These are phyloP conservation scores for Phytophthora hibernalis DNA, from an alignment of 352 stramenopile genomes.

Conservation along the genomic window DNA sequence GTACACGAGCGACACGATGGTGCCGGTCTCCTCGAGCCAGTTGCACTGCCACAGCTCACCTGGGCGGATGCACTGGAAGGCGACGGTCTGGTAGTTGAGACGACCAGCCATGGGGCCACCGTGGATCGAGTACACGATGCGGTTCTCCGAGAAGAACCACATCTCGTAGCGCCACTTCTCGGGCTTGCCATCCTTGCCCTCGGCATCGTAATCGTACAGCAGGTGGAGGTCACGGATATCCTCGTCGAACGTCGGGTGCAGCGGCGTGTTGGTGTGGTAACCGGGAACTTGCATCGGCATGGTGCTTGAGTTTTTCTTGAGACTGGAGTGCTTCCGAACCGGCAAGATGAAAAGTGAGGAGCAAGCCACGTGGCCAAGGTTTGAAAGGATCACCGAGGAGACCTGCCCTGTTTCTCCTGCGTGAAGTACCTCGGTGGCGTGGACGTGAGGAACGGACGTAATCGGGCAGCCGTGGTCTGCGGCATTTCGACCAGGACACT, in stretches of 20 bases:
- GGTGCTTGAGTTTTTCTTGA: conserved; percentile 29
- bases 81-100: conserved; percentile 43
- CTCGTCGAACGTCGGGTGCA: conserved; percentile 52
- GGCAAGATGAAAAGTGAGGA: conserved; percentile 43
- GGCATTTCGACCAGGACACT: not conserved
- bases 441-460: conserved; percentile 29
- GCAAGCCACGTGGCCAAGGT: conserved; percentile 24
- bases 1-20: conserved; percentile 42
- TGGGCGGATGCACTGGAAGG: conserved; percentile 43
- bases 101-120: conserved; percentile 41
- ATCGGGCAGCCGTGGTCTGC: conserved; percentile 16
- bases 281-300: conserved; percentile 49
- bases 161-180: conserved; percentile 52
- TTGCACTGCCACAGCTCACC: conserved; percentile 52
- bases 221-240: conserved; percentile 44
- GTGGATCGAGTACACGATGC: conserved; percentile 50
- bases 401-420: conserved; percentile 19
- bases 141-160: conserved; percentile 47
- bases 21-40: conserved; percentile 46
- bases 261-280: conserved; percentile 63
- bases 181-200: conserved; percentile 35
- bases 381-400: too few species aligned
- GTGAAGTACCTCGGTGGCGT: conserved; percentile 24
- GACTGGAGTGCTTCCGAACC: conserved; percentile 29
- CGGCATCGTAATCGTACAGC: conserved; percentile 46